Conservation (phyloP, 768 basidiomycete genomes). For the Macrolepiota dolichaula region DNA sequence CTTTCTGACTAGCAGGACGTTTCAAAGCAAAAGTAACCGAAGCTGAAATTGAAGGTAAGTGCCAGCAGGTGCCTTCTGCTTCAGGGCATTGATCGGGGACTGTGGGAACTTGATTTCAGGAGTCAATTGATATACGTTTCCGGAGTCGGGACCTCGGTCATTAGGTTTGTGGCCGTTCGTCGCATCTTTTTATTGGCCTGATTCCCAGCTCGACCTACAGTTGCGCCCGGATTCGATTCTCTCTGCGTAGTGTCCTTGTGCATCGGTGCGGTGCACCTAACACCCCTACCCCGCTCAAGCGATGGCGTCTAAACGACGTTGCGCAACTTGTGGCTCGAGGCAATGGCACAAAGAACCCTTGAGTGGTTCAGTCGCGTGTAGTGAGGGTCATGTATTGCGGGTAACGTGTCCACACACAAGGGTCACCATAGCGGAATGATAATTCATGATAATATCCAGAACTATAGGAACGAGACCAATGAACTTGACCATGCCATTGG, state of each 20-base stretch:
- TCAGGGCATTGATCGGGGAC: not conserved
- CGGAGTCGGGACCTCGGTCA: not conserved
- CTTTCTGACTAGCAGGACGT: not conserved
- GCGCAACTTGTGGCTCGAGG: slow-evolving; percentile 76
- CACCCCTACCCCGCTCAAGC: not conserved
- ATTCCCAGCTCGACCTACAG: not conserved
- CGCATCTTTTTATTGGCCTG: not conserved
- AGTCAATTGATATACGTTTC: not conserved
- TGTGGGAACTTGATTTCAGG: slow-evolving; percentile 9
- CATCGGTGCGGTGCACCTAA: not conserved
- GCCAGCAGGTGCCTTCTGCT: not conserved
- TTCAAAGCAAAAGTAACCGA: not conserved
- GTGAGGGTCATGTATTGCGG: slow-evolving; percentile 89
- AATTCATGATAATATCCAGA: slow-evolving; percentile 37
- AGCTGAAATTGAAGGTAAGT: not conserved
- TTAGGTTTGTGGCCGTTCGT: not conserved
- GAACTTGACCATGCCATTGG: slow-evolving; percentile 60
- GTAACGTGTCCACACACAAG: slow-evolving; percentile 33
- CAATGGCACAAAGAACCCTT: slow-evolving; percentile 86
- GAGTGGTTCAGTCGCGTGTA: slow-evolving; percentile 80
- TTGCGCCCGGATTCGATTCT: not conserved
- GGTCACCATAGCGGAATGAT: not conserved
- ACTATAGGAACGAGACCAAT: slow-evolving; percentile 77
- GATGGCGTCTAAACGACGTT: slow-evolving; percentile 65
- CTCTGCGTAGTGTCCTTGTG: no score